Conservation (phyloP, 164 flowering plant species). For the Vitis cinerea region DNA sequence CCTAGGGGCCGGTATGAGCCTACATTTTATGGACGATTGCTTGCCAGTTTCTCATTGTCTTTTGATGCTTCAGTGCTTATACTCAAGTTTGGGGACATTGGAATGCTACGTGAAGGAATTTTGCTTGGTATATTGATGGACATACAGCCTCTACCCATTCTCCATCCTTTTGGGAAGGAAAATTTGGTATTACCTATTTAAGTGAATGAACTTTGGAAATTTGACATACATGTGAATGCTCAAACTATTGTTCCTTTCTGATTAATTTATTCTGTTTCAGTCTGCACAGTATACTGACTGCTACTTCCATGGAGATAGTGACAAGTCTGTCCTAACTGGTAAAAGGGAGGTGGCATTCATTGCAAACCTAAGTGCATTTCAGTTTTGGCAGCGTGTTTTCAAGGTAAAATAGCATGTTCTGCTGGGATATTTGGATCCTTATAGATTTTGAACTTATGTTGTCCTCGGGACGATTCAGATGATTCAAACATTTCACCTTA, state of each 20-base stretch:
- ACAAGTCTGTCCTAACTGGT: constrained; percentile 32
- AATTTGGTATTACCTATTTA: constrained; percentile 43
- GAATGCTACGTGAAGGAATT: constrained; percentile 89
- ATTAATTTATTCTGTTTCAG: constrained; percentile 32
- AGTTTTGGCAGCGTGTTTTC: constrained; percentile 86
- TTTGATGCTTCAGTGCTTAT: constrained; percentile 87
- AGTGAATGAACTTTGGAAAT: neutral
- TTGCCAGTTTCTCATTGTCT: constrained; percentile 74
- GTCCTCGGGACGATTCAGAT: neutral
- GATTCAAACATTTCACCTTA: neutral
- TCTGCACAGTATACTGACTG: constrained; percentile 41
- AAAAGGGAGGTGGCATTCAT: constrained; percentile 57
- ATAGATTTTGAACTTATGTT: neutral
- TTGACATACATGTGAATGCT: neutral
- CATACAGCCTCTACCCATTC: constrained; percentile 78
- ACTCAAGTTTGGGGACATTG: constrained; percentile 76
- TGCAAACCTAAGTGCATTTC: constrained; percentile 79
- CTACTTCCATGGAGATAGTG: constrained; percentile 48
- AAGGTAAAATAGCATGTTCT: constrained; percentile 46
- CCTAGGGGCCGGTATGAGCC: constrained; percentile 83
- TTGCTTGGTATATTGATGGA: constrained; percentile 86
- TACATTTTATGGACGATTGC: constrained; percentile 82
- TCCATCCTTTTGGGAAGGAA: constrained; percentile 86
- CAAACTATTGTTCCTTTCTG: constrained; percentile 3
- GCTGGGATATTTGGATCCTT: neutral